phyloP scores from a whole-genome alignment of 208 protist genomes.

The Borovskyia barvae region DNA sequence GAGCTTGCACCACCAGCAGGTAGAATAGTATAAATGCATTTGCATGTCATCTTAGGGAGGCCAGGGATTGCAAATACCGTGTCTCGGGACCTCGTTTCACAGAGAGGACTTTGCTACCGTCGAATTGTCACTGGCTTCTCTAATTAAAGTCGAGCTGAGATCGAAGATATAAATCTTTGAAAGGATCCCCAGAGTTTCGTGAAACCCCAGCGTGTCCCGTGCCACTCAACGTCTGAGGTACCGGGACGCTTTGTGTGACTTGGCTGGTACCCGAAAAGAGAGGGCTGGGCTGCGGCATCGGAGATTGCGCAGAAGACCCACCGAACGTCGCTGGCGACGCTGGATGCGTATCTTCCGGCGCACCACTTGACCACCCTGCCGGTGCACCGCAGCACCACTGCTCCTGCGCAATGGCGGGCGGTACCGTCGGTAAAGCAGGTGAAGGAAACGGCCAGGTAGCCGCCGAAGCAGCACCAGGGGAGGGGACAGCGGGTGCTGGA shows the following conservation, averaged over 20 bases:
- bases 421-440: neutral
- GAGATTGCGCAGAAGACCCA: neutral
- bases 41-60: no score
- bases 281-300: neutral
- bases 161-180: conserved; percentile 40
- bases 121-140: no score
- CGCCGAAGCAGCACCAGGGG: neutral
- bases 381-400: conserved; percentile 19
- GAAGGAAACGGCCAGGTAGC: neutral
- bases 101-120: neutral
- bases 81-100: no score
- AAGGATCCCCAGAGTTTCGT: conserved; percentile 36
- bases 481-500: conserved; percentile 1
- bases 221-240: no score
- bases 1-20: no score
- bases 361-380: conserved; percentile 17
- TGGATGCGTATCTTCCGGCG: conserved; percentile 10
- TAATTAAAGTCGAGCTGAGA: conserved; percentile 10
- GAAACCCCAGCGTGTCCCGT: no score
- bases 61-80: no score
- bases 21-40: no score
- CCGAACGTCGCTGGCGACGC: neutral
- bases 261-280: no score
- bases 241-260: no score
- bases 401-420: neutral